Base-by-base conservation (phyloP, 2,329 filamentous ascomycete genomes). In the Cadophora malorum region DNA sequence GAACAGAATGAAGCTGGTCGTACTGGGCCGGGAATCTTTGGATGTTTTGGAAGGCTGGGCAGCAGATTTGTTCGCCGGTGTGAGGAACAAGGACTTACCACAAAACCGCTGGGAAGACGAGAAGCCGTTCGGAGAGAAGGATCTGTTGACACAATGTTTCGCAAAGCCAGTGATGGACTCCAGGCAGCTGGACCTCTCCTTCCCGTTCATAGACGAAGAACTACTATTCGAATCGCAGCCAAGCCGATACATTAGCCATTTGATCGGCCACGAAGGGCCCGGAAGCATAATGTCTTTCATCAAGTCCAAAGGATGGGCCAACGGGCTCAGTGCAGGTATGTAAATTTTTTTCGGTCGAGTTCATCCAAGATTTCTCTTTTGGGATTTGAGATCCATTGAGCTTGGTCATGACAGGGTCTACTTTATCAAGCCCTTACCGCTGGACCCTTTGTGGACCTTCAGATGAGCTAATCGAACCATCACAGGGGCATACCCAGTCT, bases 201-300 rank as follows among this genome's bases (percentile, higher is more conserved):
- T 92, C 77, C 85, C 88, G 4, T 92, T 89, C 77, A 83, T 88
- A 62, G 90, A 92, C 70, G 90, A 92, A 77, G 89, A 92, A 69
- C 77, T 85, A 0, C 79, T 90, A 69, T 91, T 87, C 75, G 88
- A 90, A 74, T 86, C 87, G 9, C 88, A 91, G 68, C 90, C 90
- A 5, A 86, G 87, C 66, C 85, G 88, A 69, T 93, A 92, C 75
- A 85, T 92, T 70, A 88, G 88, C 73, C 90, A 93, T 77, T 79
- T 93, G 69, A 89, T 93, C 72, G 90, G 90, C 2, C 90, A 93
- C 72, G 90, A 93, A 77, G 90, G 90, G 1, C 90, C 90, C 1
- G 90, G 90, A 23, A 92, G 90, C 78, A 88, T 93, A 70, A 82
- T 93, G 72, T 86, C 90, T 12, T 90, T 91, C 76, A 83, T 92